Base-by-base conservation (phyloP, 2,329 filamentous ascomycete species). In the Colletotrichum caudatum region DNA sequence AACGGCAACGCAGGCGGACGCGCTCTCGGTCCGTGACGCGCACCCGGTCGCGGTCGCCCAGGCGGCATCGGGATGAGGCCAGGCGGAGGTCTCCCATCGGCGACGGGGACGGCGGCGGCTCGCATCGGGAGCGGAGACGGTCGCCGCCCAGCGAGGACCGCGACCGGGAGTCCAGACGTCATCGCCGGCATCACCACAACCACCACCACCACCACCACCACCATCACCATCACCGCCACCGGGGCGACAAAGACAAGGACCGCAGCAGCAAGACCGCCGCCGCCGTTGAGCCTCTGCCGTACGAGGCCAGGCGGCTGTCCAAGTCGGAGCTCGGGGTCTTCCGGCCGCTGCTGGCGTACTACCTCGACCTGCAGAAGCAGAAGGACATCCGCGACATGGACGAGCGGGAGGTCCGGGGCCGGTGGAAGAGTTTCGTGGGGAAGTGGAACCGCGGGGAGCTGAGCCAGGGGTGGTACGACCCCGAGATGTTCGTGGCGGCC, bases 371-470 rank as follows among this genome's bases (percentile, higher is more conserved):
- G 44, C 95, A 98, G 81, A 98, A 98, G 82, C 86, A 90, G 50
- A 87, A 93, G 51, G 83, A 91, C 64, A 83, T 97, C 1, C 86
- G 90, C 23, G 87, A 89, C 12, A 84, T 98, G 75, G 88, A 90
- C 67, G 91, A 94, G 74, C 87, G 88, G n/a, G 95, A 98, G 79
- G 82, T 91, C 0, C 92, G 87, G 74, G 94, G 95, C 1, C 86
- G 95, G 66, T 99, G 95, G 94, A 97, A 97, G 86, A 95, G 94
- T 79, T 99, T 98, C 77, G 80, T 95, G 16, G 86, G 88, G 5
- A 95, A 94, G 85, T 99, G 96, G 95, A 99, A 99, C 83, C 89
- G 90, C 76, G 92, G 91, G 78, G 93, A 95, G 82, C 85, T 98
- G 74, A 92, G 93, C 5, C 92, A 95, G 80, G 94, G 94, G 58